Evolutionary conservation across 345 rosid genomes (phyloP), one percentile per base, ranked within the genome.

Genomic region (Boechera divaricarpa): DNA sequence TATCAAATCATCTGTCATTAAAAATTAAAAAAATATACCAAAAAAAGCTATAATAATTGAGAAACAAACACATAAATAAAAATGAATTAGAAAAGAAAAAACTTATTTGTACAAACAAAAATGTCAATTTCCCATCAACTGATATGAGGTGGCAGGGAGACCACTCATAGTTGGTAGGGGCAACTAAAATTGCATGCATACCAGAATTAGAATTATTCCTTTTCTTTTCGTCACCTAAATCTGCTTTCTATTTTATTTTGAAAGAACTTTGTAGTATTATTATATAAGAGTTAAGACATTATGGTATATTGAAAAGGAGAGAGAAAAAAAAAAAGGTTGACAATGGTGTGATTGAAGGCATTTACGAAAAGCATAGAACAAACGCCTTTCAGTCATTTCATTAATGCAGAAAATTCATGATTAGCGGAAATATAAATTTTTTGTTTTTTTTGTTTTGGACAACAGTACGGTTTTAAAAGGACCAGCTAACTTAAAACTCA

Each of bases 1-100:
- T 69, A 76, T 82, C 85, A 79, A 79, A 82, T 82, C 85, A 79
- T 51, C 47, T 57, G 73, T 72, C 73, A 77, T 21, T 21, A 13
- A 21, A 35, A 47, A 66, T 39, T 44, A 45, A 55, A 38, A 11
- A 11, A 51, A 0, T 69, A 67, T 28, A 56, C 32, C 11, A 15
- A 35, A 33, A 35, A 45, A 47, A 47, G 21, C 21, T 28, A 36
- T 38, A 65, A 72, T 47, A 47, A 47, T 47, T 47, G 63, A 72
- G 63, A 67, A 41, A 58, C 45, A 48, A 31, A 64, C 4, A 70
- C 9, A 54, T 2, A 48, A 15, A 55, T 18, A 41, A 48, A 70
- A 39, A 59, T 58, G n/a, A 57, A 45, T 47, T 13, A 57, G 0
- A 58, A 10, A 41, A 54, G 55, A 38, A 32, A 29, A 29, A 54